Evolutionary conservation across 1,284 basidiomycete species (phyloP).

Genomic region (Moniliophthora roreri): DNA sequence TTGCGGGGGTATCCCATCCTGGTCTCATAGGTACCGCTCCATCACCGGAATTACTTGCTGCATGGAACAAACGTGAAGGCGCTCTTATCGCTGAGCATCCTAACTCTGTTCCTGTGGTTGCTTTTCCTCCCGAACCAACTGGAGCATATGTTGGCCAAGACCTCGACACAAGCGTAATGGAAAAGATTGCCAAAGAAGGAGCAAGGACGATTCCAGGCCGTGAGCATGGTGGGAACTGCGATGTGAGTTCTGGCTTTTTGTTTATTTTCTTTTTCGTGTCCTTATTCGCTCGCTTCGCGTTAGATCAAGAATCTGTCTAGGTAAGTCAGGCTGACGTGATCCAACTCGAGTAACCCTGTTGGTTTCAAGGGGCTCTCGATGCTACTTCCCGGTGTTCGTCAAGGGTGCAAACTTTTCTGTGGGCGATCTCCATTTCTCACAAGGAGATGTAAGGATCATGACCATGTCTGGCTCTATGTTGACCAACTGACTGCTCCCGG

Average conservation of each 20-base stretch:
- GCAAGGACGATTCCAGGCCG: constrained; percentile 77
- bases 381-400: constrained; percentile 80
- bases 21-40: constrained; percentile 79
- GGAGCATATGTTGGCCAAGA: constrained; percentile 76
- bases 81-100: constrained; percentile 60
- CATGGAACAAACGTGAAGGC: constrained; percentile 75
- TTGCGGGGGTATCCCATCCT: constrained; percentile 77
- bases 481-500: constrained; percentile 4
- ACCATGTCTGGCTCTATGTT: neutral
- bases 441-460: constrained; percentile 61
- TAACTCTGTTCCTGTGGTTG: constrained; percentile 62
- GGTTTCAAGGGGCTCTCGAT: constrained; percentile 53
- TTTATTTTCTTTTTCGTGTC: constrained; percentile 1
- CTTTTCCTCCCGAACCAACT: constrained; percentile 57
- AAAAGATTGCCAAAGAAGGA: constrained; percentile 66
- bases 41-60: constrained; percentile 66
- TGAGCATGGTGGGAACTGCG: constrained; percentile 83
- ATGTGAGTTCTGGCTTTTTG: constrained; percentile 41
- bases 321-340: constrained; percentile 27
- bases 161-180: constrained; percentile 43
- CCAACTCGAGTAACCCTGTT: neutral
- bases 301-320: constrained; percentile 76
- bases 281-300: neutral
- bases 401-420: constrained; percentile 77
- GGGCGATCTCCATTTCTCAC: constrained; percentile 81